These are phyloP conservation scores for Ambrosia trifida DNA, from an alignment of 129 eudicot genomes.

Conservation along the genomic window DNA sequence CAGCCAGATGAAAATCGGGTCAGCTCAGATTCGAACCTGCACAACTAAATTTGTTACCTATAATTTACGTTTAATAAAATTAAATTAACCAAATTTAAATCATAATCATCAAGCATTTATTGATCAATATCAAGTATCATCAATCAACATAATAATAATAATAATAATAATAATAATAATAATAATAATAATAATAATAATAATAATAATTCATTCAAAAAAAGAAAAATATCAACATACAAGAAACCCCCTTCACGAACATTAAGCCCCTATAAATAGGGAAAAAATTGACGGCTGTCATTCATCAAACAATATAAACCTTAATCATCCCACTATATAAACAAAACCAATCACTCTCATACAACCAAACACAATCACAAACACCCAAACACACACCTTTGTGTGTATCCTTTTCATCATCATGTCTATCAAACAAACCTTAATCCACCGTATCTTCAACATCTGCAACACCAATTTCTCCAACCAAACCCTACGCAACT, in stretches of 20 bases:
- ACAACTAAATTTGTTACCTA: too few species aligned
- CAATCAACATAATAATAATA: too few species aligned
- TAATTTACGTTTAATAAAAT: too few species aligned
- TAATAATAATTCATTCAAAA: too few species aligned
- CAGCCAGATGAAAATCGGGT: too few species aligned
- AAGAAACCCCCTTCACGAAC: not conserved
- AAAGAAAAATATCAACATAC: too few species aligned
- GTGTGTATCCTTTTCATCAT: not conserved
- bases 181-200: too few species aligned
- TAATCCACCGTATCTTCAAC: slow-evolving; percentile 55
- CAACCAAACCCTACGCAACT: slow-evolving; percentile 45
- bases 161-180: too few species aligned
- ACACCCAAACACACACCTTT: not conserved
- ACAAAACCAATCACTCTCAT: not conserved
- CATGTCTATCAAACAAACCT: slow-evolving; percentile 76
- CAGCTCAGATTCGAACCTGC: too few species aligned
- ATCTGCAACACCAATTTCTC: slow-evolving; percentile 41
- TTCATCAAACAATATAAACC: slow-evolving; percentile 7
- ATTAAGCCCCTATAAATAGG: slow-evolving; percentile 16
- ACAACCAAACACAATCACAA: slow-evolving; percentile 1
- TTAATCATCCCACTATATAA: slow-evolving; percentile 19
- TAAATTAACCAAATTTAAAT: too few species aligned
- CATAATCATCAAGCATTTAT: too few species aligned
- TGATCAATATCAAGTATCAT: too few species aligned
- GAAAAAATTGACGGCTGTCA: slow-evolving; percentile 20